Evolutionary conservation across 768 basidiomycete species (phyloP).

Genomic region (Mrakia frigida): DNA sequence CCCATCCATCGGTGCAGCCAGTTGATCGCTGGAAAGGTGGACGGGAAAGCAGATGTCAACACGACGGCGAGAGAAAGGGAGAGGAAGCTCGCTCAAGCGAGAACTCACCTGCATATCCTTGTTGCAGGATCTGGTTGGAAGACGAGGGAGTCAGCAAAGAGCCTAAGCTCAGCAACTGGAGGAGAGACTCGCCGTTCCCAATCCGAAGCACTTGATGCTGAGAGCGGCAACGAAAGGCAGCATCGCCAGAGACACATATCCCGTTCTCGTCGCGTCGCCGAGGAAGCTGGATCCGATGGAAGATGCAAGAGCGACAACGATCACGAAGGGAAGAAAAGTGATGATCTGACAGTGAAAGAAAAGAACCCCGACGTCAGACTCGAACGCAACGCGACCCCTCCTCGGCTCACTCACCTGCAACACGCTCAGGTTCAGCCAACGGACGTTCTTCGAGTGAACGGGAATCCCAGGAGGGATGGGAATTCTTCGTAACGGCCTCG

Average conservation of each 20-base stretch:
- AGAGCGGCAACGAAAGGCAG: background rate
- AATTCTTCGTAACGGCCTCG: conserved; percentile 7
- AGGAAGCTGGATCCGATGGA: background rate
- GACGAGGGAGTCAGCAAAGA: background rate
- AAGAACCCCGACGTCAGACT: background rate
- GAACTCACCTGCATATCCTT: background rate
- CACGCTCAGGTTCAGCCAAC: conserved; percentile 4
- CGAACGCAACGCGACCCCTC: background rate
- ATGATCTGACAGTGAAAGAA: background rate
- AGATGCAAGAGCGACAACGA: background rate
- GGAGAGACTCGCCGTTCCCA: background rate
- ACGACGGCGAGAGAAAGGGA: background rate
- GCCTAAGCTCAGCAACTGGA: too few species aligned
- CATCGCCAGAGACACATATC: conserved; percentile 1
- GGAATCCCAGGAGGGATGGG: conserved; percentile 1
- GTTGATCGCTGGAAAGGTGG: background rate
- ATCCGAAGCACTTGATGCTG: background rate
- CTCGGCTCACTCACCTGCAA: background rate
- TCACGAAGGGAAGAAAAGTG: conserved; percentile 1
- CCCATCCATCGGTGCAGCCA: conserved; percentile 22
- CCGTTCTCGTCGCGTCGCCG: background rate
- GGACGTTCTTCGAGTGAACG: background rate
- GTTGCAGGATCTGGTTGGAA: background rate
- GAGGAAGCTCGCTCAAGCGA: background rate
- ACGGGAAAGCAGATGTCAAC: background rate